Evolutionary conservation across 495 filamentous ascomycete species (phyloP).

Genomic region (Aspergillus olivimuriae): DNA sequence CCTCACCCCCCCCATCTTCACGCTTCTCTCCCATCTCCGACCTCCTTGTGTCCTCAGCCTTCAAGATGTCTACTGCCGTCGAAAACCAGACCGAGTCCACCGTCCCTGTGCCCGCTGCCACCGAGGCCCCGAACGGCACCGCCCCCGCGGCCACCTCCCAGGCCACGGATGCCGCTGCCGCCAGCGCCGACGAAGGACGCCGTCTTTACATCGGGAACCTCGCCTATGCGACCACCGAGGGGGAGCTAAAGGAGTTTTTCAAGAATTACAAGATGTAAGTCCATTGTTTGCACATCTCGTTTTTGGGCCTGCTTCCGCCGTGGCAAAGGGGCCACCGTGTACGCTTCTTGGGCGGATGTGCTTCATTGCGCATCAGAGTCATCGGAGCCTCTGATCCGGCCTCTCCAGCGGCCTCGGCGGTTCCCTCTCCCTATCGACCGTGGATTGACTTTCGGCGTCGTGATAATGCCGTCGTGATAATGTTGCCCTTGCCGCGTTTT

Average conservation of each 20-base stretch:
- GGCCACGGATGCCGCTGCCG: constrained; percentile 79
- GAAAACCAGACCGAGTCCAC: constrained; percentile 47
- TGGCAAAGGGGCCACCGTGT: not conserved
- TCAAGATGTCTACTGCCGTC: constrained; percentile 54
- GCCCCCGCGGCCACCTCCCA: constrained; percentile 59
- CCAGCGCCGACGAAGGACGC: constrained; percentile 96
- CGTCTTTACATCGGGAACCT: constrained; percentile 99
- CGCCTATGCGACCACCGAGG: constrained; percentile 99
- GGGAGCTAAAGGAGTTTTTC: constrained; percentile 99
- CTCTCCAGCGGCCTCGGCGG: too few species aligned
- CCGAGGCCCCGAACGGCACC: constrained; percentile 73
- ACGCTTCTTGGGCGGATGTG: not conserved
- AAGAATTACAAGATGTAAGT: constrained; percentile 96
- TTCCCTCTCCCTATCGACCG: too few species aligned
- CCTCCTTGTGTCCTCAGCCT: constrained; percentile 37
- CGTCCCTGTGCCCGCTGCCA: constrained; percentile 42
- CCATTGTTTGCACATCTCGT: constrained; percentile 6
- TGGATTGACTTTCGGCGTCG: too few species aligned
- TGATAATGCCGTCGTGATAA: too few species aligned
- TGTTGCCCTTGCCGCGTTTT: too few species aligned
- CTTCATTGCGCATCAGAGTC: not conserved
- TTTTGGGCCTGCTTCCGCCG: constrained; percentile 1
- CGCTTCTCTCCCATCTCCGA: constrained; percentile 6
- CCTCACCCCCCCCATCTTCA: constrained; percentile 10
- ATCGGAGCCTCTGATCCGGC: not conserved